Base-by-base conservation (phyloP, 371 early-diverging fungal genomes). In the Haplosporangium sp. region DNA sequence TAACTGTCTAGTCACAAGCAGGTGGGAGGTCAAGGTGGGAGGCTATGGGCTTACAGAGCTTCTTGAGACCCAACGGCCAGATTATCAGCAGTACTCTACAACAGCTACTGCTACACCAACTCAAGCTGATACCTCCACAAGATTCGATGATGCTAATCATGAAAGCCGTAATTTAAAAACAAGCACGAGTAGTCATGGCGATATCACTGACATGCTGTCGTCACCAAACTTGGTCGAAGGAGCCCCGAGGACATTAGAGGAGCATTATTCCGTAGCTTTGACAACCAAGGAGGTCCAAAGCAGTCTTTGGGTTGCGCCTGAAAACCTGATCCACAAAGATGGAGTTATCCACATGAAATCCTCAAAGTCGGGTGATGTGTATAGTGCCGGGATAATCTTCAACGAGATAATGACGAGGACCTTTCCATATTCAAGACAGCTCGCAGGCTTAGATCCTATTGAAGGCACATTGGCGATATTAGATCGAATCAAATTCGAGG, bases 1-100 rank as follows among this genome's bases (percentile, higher is more conserved):
- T 27, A 83, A 83, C 34, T 88, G 88, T 61, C 67, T 87, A 72
- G 82, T 88, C 27, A 84, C 88, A 10, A 86, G 86, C 34, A 82
- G 84, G 13, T 88, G 87, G 88, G 88, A 88, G 48, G 78, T 88
- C 20, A 88, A 88, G 63, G 81, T 88, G 35, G 79, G 85, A 4
- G 86, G 86, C 34, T 88, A 86, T 71, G 88, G 88, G 6, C 53
- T 88, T n/a, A 47, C 63, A 9, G 63, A 74, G 11, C 74, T 85
- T 35, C 65, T 67, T 10, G 79, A 72, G 2, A 67, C 83, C 0
- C 84, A 84, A 40, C 62, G 69, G 0, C 61, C 70, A 2, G 44
- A 60, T 20, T 71, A 64, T 20, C 58, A 65, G 45, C 47, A 67
- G 5, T n/a, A 40, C 15, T 45, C 66, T 56, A 5, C 52, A 0